Conservation (phyloP, 1,284 basidiomycete genomes). For the Papiliotrema nemorosa region DNA sequence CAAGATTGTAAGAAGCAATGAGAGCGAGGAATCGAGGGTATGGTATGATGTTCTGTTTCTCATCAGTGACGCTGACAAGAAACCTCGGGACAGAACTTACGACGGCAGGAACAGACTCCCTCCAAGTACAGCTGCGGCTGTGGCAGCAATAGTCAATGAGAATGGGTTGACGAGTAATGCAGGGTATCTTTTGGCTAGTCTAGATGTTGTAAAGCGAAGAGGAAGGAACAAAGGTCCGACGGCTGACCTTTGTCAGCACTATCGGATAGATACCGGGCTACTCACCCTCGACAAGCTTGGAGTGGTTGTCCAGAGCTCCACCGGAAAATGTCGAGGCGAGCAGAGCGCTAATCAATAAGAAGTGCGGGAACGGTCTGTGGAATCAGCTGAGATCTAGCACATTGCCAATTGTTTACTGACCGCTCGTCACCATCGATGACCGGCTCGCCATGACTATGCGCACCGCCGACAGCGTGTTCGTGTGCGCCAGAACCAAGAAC, state of each 20-base stretch:
- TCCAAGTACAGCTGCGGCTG: slow-evolving; percentile 47
- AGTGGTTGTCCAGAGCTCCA: slow-evolving; percentile 62
- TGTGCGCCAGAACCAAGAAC: slow-evolving; percentile 58
- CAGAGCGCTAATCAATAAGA: slow-evolving; percentile 58
- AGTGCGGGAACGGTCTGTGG: slow-evolving; percentile 54
- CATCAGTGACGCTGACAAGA: not conserved
- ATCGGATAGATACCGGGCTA: slow-evolving; percentile 14
- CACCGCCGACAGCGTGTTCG: slow-evolving; percentile 53
- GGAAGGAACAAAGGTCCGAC: slow-evolving; percentile 39
- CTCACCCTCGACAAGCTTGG: slow-evolving; percentile 64
- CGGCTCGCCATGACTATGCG: slow-evolving; percentile 12
- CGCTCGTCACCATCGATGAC: slow-evolving; percentile 16
- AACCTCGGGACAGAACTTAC: slow-evolving; percentile 50
- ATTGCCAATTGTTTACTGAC: slow-evolving; percentile 8
- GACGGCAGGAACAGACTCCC: slow-evolving; percentile 49
- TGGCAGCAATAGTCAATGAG: slow-evolving; percentile 47
- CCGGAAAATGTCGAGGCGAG: slow-evolving; percentile 51
- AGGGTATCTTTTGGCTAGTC: slow-evolving; percentile 16
- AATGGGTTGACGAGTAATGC: slow-evolving; percentile 51
- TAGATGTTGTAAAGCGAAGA: slow-evolving; percentile 18
- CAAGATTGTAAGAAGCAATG: slow-evolving; percentile 65
- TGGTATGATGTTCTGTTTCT: slow-evolving; percentile 53
- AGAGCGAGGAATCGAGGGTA: slow-evolving; percentile 68
- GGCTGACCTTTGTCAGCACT: slow-evolving; percentile 17
- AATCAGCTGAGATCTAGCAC: slow-evolving; percentile 6